Evolutionary conservation across 306 rosid genomes (phyloP).

Genomic region (Neltuma alba): DNA sequence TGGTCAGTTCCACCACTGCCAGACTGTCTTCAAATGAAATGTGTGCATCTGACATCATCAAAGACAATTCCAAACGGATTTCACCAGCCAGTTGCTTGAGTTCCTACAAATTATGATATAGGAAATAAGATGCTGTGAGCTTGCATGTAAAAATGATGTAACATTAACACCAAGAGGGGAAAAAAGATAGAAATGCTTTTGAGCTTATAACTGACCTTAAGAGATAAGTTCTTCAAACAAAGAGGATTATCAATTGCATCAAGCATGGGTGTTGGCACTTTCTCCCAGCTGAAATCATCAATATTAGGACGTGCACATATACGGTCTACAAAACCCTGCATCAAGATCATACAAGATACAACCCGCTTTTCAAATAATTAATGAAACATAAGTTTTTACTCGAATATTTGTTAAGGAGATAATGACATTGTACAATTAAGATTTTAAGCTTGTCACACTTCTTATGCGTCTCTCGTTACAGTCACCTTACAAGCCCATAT

Average conservation of each 20-base stretch:
- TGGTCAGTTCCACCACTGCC: slow-evolving; percentile 80
- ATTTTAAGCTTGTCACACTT: neutral
- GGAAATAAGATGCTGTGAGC: slow-evolving; percentile 35
- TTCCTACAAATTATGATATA: slow-evolving; percentile 59
- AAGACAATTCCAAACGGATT: slow-evolving; percentile 71
- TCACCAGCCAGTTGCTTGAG: slow-evolving; percentile 81
- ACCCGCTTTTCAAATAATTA: slow-evolving; percentile 20
- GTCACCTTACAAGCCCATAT: slow-evolving; percentile 1
- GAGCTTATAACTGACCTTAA: slow-evolving; percentile 53
- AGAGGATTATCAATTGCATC: slow-evolving; percentile 80
- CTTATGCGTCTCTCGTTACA: slow-evolving; percentile 4
- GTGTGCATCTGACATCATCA: slow-evolving; percentile 43
- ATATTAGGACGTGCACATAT: slow-evolving; percentile 55
- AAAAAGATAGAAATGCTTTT: slow-evolving; percentile 15
- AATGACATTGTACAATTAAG: slow-evolving; percentile 19
- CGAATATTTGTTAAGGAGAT: slow-evolving; percentile 5
- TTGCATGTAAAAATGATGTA: slow-evolving; percentile 18
- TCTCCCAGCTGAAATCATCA: slow-evolving; percentile 70
- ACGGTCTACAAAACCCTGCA: slow-evolving; percentile 57
- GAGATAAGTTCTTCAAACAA: slow-evolving; percentile 84
- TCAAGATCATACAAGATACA: slow-evolving; percentile 35
- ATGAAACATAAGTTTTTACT: slow-evolving; percentile 4
- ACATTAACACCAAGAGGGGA: slow-evolving; percentile 14
- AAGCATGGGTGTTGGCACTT: slow-evolving; percentile 76
- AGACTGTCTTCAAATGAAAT: slow-evolving; percentile 61